Base-by-base conservation (phyloP, 352 stramenopile species). In the Phytophthora ohioensis region DNA sequence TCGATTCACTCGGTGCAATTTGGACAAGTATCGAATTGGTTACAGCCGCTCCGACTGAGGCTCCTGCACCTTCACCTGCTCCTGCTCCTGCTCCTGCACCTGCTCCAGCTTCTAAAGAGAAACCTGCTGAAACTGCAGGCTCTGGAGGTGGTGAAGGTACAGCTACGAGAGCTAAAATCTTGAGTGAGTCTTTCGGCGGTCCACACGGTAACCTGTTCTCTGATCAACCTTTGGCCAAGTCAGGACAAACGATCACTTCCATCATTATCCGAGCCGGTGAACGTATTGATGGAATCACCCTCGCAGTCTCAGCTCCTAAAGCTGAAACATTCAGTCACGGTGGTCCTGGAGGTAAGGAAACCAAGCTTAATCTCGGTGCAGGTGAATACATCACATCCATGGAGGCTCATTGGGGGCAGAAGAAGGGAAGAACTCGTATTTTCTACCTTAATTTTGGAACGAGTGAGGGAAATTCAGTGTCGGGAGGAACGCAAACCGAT, bases 381-480 rank as follows among this genome's bases (percentile, higher is more conserved):
- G 43, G 43, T 5, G 41, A 46, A 7, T 46, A 46, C 10, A 46
- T 46, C 21, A 46, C 46, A 15, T 65, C 54, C 9, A 71, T 71
- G 64, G 64, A 66, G 46, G 64, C 31, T 31, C 64, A 71, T 15
- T 71, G 47, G 46, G 55, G 55, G 4, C 57, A 71, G 48, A 71
- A 61, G 47, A 49, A 11, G 2, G 46, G 54, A 10, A 42, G 6
- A 27, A 71, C 64, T 0, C 64, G 64, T 31, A 66, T 71, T 31
- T 71, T 66, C 39, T 66, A 71, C 31, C 39, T 71, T 3, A 71
- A 57, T 6, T 66, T 71, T 34, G 39, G 42, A 6, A 71, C 64
- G 8, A 71, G 39, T 47, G 64, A 47, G 5, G 64, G 64, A 0
- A 71, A 71, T 21, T 56, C 64, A 5, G 47, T 70, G 3, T 65